Evolutionary conservation across 495 filamentous ascomycete species (phyloP).

Genomic region (Penicillium angulare): DNA sequence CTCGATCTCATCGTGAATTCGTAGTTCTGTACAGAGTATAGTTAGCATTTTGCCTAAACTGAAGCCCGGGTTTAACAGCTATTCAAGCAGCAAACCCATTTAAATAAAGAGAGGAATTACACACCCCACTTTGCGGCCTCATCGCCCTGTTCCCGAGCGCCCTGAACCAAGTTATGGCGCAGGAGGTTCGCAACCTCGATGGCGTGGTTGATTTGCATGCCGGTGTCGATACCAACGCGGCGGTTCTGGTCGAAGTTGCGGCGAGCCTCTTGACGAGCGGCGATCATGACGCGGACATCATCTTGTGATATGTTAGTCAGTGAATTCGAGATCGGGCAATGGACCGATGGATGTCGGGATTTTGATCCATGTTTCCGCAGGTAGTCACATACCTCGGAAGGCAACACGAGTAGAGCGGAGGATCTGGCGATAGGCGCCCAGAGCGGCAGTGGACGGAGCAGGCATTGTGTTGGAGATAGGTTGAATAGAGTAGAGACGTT

Average conservation of each 20-base stretch:
- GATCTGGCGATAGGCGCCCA: constrained; percentile 78
- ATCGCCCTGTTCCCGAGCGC: constrained; percentile 51
- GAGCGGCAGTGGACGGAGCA: constrained; percentile 52
- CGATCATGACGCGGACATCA: constrained; percentile 61
- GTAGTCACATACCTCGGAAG: constrained; percentile 64
- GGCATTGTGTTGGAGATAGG: constrained; percentile 16
- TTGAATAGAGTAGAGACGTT: no score
- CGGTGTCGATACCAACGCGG: constrained; percentile 49
- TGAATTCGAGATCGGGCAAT: not conserved
- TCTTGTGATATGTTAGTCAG: constrained; percentile 42
- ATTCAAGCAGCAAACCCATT: no score
- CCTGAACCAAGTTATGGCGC: constrained; percentile 85
- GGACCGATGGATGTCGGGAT: not conserved
- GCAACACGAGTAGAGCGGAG: constrained; percentile 80
- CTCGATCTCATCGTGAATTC: constrained; percentile 88
- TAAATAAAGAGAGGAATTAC: no score
- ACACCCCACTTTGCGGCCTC: constrained; percentile 64
- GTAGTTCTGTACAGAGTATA: constrained; percentile 55
- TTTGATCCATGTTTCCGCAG: not conserved
- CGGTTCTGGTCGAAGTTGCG: constrained; percentile 67
- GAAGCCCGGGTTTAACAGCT: no score
- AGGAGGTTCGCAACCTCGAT: constrained; percentile 80
- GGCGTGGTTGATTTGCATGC: constrained; percentile 67
- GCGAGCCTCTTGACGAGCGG: constrained; percentile 69
- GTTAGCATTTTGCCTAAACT: constrained; percentile 6